Conservation (phyloP, 1,284 basidiomycete species). For the Marasmius fiardii region DNA sequence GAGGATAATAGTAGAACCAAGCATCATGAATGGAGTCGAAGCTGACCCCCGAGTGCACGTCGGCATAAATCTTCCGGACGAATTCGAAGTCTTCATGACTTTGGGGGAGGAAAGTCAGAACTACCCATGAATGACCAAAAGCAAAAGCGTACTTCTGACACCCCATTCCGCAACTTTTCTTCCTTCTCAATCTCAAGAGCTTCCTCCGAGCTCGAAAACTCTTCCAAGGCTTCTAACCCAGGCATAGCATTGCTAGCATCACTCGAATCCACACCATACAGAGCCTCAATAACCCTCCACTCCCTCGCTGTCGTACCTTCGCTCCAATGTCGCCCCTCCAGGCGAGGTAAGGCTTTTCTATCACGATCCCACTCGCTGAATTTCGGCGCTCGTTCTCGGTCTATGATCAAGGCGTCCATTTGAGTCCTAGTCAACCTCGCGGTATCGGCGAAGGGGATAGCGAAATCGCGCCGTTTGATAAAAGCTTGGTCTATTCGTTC, state of each 20-base stretch:
- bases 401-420: conserved; percentile 22
- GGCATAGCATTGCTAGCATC: conserved; percentile 36
- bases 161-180: conserved; percentile 17
- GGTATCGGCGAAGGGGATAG: neutral
- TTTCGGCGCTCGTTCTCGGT: conserved; percentile 32
- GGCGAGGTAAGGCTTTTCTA: conserved; percentile 2
- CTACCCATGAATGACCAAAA: no score
- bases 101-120: no score
- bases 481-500: conserved; percentile 64
- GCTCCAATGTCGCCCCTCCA: conserved; percentile 30
- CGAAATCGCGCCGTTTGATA: conserved; percentile 10
- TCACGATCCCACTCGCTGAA: conserved; percentile 36
- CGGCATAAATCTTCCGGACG: no score
- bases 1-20: no score
- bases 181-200: conserved; percentile 22
- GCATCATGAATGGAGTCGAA: no score
- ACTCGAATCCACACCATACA: conserved; percentile 53
- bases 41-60: no score
- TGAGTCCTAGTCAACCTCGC: conserved; percentile 9
- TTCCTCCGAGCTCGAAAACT: conserved; percentile 30
- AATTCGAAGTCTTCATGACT: no score
- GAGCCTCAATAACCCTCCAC: conserved; percentile 45
- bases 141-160: conserved; percentile 9
- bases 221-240: conserved; percentile 54
- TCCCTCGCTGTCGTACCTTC: conserved; percentile 34